Evolutionary conservation across 2,329 filamentous ascomycete species (phyloP), one percentile per base, ranked within the genome.

Genomic region (Scedosporium apiospermum): DNA sequence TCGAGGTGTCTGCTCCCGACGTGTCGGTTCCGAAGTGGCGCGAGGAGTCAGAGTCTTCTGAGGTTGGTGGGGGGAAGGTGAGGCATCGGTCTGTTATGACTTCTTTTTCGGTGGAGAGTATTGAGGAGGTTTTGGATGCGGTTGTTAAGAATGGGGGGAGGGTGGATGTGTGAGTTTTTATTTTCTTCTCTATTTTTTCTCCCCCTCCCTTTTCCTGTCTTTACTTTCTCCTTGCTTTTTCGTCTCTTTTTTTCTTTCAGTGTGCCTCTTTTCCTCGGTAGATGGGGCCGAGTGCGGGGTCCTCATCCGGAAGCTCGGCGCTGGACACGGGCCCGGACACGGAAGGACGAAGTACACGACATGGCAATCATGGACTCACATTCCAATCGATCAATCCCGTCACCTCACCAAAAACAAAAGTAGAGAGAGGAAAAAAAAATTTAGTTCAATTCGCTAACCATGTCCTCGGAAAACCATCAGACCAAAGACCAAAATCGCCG

Each of bases 401-500:
- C 34, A 12, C 10, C 34, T 10, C 34, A 4, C 34, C 34, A 38
- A 46, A n/a, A 46, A 46, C 16, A 6, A 16, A 46, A 46, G 16
- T 6, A 16, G 18, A 7, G 4, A 16, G 10, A 46, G 6, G 1
- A 7, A n/a, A n/a, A 46, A 16, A 6, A 7, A n/a, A n/a, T 18
- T 18, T 46, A 7, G 6, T 18, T 4, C 4, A 46, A 16, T 10
- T 21, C 44, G n/a, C 44, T 21, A 49, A 49, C 16, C 6, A 49
- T 18, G 14, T 55, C 57, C 60, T 65, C 58, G 66, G 60, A 58
- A 26, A 42, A 3, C 9, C 23, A 53, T 16, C 21, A 76, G 74
- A 26, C 70, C 71, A 27, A 76, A 75, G 68, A 75, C 72, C 4
- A 67, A 67, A 21, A 73, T 75, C 63, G 71, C 18, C 18, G 16